These are phyloP conservation scores for Populus hybrid DNA, from an alignment of 441 rosid species.

Conservation along the genomic window DNA sequence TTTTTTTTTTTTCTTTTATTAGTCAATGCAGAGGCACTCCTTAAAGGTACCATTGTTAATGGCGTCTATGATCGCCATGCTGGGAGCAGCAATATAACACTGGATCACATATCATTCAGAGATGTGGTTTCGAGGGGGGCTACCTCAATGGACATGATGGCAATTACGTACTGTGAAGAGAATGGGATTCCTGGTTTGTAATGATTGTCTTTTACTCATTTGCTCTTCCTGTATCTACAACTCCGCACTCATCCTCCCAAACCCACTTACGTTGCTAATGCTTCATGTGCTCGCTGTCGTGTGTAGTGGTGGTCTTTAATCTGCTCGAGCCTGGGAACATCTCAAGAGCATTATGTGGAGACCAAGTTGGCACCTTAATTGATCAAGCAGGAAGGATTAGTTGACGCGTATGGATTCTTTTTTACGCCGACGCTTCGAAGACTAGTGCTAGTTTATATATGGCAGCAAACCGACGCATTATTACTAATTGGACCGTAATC, in stretches of 20 bases:
- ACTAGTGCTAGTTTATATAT: background rate
- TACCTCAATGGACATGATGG: constrained; percentile 57
- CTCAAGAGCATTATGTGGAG: constrained; percentile 62
- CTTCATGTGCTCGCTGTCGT: background rate
- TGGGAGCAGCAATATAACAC: constrained; percentile 32
- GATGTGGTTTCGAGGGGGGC: constrained; percentile 46
- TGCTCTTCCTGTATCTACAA: background rate
- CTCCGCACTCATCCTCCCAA: background rate
- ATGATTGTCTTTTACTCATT: background rate
- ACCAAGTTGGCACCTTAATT: constrained; percentile 58
- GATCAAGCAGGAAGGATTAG: constrained; percentile 41
- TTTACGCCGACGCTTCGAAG: background rate
- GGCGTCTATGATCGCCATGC: constrained; percentile 51
- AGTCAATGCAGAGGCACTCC: constrained; percentile 62
- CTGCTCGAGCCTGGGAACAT: constrained; percentile 57
- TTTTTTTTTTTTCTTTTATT: background rate
- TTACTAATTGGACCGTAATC: background rate
- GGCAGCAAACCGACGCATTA: background rate
- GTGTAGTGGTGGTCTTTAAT: constrained; percentile 55
- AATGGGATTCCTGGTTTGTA: constrained; percentile 63
- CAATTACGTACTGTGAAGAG: constrained; percentile 59
- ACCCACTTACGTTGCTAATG: background rate
- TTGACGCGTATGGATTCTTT: constrained; percentile 1
- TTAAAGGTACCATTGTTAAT: constrained; percentile 55
- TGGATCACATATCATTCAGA: constrained; percentile 51